Conservation (phyloP, 1,284 basidiomycete genomes). For the Cystobasidium slooffiae region DNA sequence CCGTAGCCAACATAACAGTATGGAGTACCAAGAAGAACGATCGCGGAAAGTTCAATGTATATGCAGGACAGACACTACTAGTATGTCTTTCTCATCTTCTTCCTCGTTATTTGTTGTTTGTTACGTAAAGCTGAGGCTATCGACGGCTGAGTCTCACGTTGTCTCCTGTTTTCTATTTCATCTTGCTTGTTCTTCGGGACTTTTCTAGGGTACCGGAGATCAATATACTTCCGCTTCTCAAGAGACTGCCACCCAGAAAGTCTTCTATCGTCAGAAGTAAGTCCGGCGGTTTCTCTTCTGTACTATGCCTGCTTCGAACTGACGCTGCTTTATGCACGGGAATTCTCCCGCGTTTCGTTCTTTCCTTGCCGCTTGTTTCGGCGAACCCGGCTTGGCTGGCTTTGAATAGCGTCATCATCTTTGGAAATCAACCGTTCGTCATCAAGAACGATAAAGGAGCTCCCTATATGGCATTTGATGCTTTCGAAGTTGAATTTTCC, state of each 20-base stretch:
- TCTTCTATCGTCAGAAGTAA: slow-evolving; percentile 7
- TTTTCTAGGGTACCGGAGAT: neutral
- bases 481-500: slow-evolving; percentile 8
- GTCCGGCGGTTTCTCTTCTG: neutral
- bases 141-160: neutral
- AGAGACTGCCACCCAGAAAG: neutral
- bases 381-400: too few relatives aligned
- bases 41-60: slow-evolving; percentile 13
- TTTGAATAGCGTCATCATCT: slow-evolving; percentile 9
- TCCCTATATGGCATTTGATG: slow-evolving; percentile 14
- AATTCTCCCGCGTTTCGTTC: neutral
- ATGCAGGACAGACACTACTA: slow-evolving; percentile 9
- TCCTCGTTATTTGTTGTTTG: neutral
- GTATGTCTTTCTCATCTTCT: neutral
- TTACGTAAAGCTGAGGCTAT: neutral
- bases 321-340: neutral
- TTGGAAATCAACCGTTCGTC: neutral
- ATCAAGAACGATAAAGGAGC: slow-evolving; percentile 36
- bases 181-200: too few relatives aligned
- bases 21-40: slow-evolving; percentile 24
- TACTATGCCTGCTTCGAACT: neutral
- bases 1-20: neutral
- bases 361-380: too few relatives aligned
- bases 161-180: neutral
- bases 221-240: neutral